Evolutionary conservation across 352 stramenopile genomes (phyloP).

Genomic region (Phytophthora tubulina): DNA sequence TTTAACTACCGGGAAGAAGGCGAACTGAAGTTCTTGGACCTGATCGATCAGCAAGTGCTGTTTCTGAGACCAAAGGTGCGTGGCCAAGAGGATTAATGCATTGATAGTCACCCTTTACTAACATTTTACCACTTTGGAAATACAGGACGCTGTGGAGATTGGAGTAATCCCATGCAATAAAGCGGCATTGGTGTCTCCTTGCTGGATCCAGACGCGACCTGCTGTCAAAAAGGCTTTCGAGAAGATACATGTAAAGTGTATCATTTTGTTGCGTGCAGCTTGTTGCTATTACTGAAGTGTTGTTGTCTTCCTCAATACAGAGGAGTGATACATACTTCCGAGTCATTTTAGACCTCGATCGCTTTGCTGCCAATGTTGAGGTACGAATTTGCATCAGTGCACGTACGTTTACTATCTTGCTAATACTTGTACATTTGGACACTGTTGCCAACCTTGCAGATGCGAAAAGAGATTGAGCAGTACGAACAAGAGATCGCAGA

Average conservation of each 20-base stretch:
- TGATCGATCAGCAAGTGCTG: constrained; percentile 65
- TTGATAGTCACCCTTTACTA: not conserved
- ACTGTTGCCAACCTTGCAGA: constrained; percentile 28
- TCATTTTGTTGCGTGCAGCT: not conserved
- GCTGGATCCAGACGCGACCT: constrained; percentile 73
- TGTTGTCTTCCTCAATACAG: constrained; percentile 33
- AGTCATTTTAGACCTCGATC: constrained; percentile 71
- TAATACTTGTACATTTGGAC: not conserved
- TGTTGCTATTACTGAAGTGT: constrained; percentile 8
- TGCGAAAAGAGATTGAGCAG: constrained; percentile 65
- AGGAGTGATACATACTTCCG: constrained; percentile 66
- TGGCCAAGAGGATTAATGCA: not conserved
- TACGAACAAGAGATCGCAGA: constrained; percentile 72
- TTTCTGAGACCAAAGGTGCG: constrained; percentile 74
- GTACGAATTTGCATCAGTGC: constrained; percentile 27
- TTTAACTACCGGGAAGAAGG: constrained; percentile 69
- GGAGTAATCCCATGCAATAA: constrained; percentile 69
- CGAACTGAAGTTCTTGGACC: constrained; percentile 70
- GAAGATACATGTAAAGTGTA: constrained; percentile 61
- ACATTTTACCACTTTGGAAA: not conserved
- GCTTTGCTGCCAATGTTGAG: constrained; percentile 64
- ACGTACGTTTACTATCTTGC: not conserved
- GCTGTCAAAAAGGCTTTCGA: constrained; percentile 70
- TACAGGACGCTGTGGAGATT: constrained; percentile 73
- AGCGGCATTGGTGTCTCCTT: constrained; percentile 61